These are phyloP conservation scores for Paramecium pentaurelia DNA, from an alignment of 73 alveolate genomes.

Conservation along the genomic window DNA sequence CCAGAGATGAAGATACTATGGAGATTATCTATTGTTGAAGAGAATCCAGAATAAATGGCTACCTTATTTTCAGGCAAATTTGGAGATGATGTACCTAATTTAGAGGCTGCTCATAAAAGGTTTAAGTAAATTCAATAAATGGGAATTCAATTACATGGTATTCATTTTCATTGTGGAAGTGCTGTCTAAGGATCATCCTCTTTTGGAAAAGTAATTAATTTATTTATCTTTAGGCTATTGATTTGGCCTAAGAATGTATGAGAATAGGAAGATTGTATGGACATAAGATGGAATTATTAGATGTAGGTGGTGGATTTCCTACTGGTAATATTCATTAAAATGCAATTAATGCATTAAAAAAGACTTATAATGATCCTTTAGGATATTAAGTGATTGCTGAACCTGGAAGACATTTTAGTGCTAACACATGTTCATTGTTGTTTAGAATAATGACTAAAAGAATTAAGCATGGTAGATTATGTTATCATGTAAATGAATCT, in stretches of 20 bases:
- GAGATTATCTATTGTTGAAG: slow-evolving; percentile 55
- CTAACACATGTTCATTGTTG: slow-evolving; percentile 43
- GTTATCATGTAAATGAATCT: slow-evolving; percentile 55
- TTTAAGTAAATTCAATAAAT: slow-evolving; percentile 39
- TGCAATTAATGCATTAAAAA: slow-evolving; percentile 38
- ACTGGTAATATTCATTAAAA: slow-evolving; percentile 31
- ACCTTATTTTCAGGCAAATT: slow-evolving; percentile 55
- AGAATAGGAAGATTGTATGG: slow-evolving; percentile 58
- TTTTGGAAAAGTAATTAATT: slow-evolving; percentile 5
- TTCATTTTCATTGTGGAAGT: slow-evolving; percentile 64
- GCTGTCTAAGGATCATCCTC: slow-evolving; percentile 54
- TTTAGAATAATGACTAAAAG: slow-evolving; percentile 55
- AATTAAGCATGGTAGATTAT: slow-evolving; percentile 10
- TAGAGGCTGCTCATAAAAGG: slow-evolving; percentile 49
- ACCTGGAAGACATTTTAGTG: slow-evolving; percentile 62
- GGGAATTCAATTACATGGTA: slow-evolving; percentile 55
- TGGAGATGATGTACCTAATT: slow-evolving; percentile 49
- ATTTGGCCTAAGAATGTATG: slow-evolving; percentile 53
- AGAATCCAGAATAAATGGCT: slow-evolving; percentile 39
- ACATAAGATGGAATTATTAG: slow-evolving; percentile 58
- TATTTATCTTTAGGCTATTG: slow-evolving; percentile 37
- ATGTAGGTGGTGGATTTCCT: slow-evolving; percentile 65
- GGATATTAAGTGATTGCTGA: slow-evolving; percentile 60
- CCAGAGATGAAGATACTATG: slow-evolving; percentile 59
- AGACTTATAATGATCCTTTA: slow-evolving; percentile 46